Evolutionary conservation across 208 protist genomes (phyloP), one percentile per base, ranked within the genome.

Genomic region (Tetramitus jugosus): DNA sequence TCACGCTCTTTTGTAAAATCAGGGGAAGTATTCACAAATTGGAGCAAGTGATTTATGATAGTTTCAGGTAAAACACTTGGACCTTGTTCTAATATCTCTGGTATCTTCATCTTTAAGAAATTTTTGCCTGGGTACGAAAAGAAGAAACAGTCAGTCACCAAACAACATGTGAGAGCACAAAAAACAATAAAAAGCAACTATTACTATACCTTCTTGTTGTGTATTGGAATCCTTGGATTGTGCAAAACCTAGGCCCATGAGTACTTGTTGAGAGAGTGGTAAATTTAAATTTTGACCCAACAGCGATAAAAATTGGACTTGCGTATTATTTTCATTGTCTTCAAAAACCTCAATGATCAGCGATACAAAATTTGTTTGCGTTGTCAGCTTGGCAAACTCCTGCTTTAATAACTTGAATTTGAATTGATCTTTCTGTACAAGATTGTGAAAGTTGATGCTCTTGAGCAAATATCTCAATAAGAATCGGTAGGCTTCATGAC

Each of bases 401-500:
- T 85, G 79, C 46, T 69, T 79, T 10, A 88, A 62, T 20, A 88
- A 26, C 42, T 87, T 76, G 23, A 86, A 60, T 39, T 78, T 81
- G 31, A 82, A 77, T 65, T 81, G 77, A 71, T 80, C 76, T 49
- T 82, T 81, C 40, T 74, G 33, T 49, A 71, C 52, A 71, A 84
- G 76, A 33, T 40, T 56, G 31, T 87, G 71, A 40, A 87, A 79
- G 60, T 86, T 83, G 37, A 85, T 81, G 29, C 56, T 60, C 67
- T 80, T 76, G n/a, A 89, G 37, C 1, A 89, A 56, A 60, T 17
- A 65, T 68, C 80, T 75, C 33, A 89, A 79, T 20, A 86, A 49
- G 49, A 80, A 85, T 42, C 87, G 29, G 49, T 85, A 83, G 33
- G 86, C 82, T 69, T 89, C 85, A 67, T 77, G 60, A 31, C 86